Percentiles rank a stretch among this genome's conserved stretches.
Conservation (phyloP, 2,329 filamentous ascomycete species). For the Colletotrichum abscissum region DNA sequence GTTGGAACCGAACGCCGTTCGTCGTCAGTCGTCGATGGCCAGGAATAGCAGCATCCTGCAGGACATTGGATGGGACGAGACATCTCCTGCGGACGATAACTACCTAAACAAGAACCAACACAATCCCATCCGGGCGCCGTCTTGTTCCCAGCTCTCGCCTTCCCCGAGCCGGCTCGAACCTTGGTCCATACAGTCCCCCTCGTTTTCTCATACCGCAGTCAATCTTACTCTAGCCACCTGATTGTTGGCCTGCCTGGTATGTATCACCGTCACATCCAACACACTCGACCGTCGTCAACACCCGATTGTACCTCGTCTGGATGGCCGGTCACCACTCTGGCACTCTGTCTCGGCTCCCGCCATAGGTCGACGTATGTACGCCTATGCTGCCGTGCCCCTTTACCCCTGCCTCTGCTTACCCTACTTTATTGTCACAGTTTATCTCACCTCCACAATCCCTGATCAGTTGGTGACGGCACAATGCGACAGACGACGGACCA, state of each 20-base stretch:
- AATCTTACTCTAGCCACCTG: neutral
- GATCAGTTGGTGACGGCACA: constrained; percentile 18
- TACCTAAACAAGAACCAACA: constrained; percentile 28
- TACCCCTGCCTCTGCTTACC: neutral
- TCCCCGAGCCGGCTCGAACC: constrained; percentile 7
- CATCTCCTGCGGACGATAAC: constrained; percentile 5
- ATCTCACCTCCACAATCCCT: constrained; percentile 8
- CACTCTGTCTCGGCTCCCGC: neutral
- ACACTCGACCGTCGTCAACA: neutral
- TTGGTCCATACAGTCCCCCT: constrained; percentile 10
- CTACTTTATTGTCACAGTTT: neutral
- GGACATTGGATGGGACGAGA: constrained; percentile 15
- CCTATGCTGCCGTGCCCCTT: neutral
- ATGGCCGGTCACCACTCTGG: neutral
- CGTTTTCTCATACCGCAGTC: neutral
- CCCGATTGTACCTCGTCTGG: neutral
- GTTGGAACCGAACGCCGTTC: neutral
- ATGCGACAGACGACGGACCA: constrained; percentile 16
- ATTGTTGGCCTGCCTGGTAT: neutral
- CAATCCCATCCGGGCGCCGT: constrained; percentile 6
- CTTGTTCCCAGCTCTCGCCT: constrained; percentile 18
- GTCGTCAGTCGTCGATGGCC: neutral
- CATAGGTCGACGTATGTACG: neutral
- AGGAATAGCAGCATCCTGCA: constrained; percentile 33
- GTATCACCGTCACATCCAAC: neutral